Percentiles rank a stretch among this genome's conserved stretches.
phyloP scores from a whole-genome alignment of 352 stramenopile species.

The Phytophthora europaea region DNA sequence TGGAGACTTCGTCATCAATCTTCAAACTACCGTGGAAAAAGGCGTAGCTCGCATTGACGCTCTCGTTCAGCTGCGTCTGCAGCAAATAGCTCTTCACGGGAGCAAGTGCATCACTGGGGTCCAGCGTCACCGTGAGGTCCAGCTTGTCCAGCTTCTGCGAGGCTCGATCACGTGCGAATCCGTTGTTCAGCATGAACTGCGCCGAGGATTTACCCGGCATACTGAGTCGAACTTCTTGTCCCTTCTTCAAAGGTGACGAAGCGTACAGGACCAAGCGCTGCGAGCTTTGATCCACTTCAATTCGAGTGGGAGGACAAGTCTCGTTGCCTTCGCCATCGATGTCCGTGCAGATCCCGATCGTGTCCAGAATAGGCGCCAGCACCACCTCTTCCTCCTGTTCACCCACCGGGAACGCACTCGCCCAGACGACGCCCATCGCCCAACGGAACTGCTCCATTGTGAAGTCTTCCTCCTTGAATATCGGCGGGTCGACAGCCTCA shows the following conservation, averaged over 20 bases:
- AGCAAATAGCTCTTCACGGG: slow-evolving; percentile 55
- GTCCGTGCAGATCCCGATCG: slow-evolving; percentile 50
- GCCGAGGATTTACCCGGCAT: slow-evolving; percentile 48
- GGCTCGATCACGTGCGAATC: slow-evolving; percentile 36
- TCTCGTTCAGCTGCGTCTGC: slow-evolving; percentile 47
- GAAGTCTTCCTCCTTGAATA: slow-evolving; percentile 59
- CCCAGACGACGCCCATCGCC: slow-evolving; percentile 60
- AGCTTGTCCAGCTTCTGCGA: slow-evolving; percentile 47
- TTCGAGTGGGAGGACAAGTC: slow-evolving; percentile 30
- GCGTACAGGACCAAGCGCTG: slow-evolving; percentile 52
- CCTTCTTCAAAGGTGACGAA: slow-evolving; percentile 30
- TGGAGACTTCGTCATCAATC: slow-evolving; percentile 26
- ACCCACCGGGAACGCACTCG: slow-evolving; percentile 42
- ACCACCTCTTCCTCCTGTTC: slow-evolving; percentile 42
- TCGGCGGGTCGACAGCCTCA: slow-evolving; percentile 49
- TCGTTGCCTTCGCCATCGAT: slow-evolving; percentile 27
- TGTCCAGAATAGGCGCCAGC: slow-evolving; percentile 50
- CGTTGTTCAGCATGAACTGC: slow-evolving; percentile 62
- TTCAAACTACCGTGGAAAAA: slow-evolving; percentile 33
- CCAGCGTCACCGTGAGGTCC: slow-evolving; percentile 57
- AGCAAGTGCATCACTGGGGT: slow-evolving; percentile 45
- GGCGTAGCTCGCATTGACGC: slow-evolving; percentile 51
- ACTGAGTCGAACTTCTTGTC: slow-evolving; percentile 44
- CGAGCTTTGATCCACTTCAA: slow-evolving; percentile 36
- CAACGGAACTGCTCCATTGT: slow-evolving; percentile 55